Conservation (phyloP, 2,329 filamentous ascomycete species). For the Aspergillus sp. region DNA sequence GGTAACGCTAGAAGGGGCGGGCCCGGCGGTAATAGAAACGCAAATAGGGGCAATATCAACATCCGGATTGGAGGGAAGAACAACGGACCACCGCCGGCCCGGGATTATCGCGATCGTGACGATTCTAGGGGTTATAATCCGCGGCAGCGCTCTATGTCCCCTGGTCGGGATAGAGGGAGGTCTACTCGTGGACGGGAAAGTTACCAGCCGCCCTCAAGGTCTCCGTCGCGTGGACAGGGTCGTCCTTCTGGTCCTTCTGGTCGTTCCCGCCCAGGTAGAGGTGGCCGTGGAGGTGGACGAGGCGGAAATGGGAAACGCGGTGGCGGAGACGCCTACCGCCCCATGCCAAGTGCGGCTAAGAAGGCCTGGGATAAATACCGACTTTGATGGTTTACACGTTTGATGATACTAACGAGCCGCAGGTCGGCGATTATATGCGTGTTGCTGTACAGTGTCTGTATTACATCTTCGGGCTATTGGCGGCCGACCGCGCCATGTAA, state of each 20-base stretch:
- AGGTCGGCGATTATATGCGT: conserved; percentile 1
- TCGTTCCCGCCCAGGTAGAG: conserved; percentile 19
- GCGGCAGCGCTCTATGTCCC: conserved; percentile 35
- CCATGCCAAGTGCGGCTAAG: conserved; percentile 33
- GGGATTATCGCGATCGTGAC: conserved; percentile 30
- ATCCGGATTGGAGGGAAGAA: conserved; percentile 35
- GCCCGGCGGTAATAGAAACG: conserved; percentile 24
- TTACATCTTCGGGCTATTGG: not conserved
- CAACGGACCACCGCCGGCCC: conserved; percentile 22
- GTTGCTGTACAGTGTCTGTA: not conserved
- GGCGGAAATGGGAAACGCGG: conserved; percentile 16
- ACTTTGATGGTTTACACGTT: conserved; percentile 18
- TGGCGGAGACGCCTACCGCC: conserved; percentile 30
- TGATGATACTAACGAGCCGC: conserved; percentile 12
- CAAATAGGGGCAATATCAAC: conserved; percentile 35
- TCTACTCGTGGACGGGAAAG: conserved; percentile 23
- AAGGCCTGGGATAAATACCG: conserved; percentile 34
- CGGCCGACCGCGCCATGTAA: not conserved
- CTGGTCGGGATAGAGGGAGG: conserved; percentile 23
- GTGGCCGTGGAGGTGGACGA: conserved; percentile 17
- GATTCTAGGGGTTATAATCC: conserved; percentile 20
- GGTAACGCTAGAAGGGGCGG: conserved; percentile 27
- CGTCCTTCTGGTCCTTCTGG: not conserved
- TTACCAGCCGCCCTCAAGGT: conserved; percentile 20
- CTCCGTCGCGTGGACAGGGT: conserved; percentile 18